phyloP scores from a whole-genome alignment of 2,329 filamentous ascomycete species.

The Aspergillus awamori region DNA sequence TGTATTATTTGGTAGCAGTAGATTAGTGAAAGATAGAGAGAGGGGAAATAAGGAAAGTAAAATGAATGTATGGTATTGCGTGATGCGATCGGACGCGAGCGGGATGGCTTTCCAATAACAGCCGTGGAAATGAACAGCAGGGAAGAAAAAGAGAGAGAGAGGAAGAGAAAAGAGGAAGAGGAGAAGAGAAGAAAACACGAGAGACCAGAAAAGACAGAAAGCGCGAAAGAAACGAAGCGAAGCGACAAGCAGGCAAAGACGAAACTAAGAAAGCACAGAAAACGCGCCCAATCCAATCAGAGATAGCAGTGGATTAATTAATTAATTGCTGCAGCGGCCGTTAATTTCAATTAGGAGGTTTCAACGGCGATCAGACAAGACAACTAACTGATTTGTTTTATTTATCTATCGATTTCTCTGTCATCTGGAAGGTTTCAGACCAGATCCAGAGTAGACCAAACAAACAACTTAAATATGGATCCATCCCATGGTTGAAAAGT shows the following conservation, averaged over 20 bases:
- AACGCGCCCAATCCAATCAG: not conserved
- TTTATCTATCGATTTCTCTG: too few species aligned
- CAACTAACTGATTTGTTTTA: too few species aligned
- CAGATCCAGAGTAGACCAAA: too few species aligned
- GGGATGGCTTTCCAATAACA: not conserved
- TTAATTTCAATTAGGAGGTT: not conserved
- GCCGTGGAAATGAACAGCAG: not conserved
- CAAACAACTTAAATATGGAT: too few species aligned
- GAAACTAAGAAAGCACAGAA: too few species aligned
- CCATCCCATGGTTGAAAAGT: too few species aligned
- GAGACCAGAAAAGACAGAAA: constrained; percentile 3
- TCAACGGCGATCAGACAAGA: not conserved
- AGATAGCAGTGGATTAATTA: not conserved
- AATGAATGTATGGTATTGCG: not conserved
- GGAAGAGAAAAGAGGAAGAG: not conserved
- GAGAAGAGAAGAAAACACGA: constrained; percentile 10
- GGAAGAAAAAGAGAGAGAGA: not conserved
- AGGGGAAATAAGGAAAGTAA: not conserved
- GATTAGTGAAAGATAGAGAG: not conserved
- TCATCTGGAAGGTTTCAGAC: too few species aligned
- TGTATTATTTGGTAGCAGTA: not conserved
- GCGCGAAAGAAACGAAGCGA: not conserved
- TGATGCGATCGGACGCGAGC: not conserved
- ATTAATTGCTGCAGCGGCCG: not conserved
- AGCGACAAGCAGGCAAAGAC: constrained; percentile 2